A percentile compares a stretch with the other conserved stretches of the same genome.
These are phyloP conservation scores for Pontederia paniculata DNA, from an alignment of 176 grass and related monocot genomes.

Conservation along the genomic window DNA sequence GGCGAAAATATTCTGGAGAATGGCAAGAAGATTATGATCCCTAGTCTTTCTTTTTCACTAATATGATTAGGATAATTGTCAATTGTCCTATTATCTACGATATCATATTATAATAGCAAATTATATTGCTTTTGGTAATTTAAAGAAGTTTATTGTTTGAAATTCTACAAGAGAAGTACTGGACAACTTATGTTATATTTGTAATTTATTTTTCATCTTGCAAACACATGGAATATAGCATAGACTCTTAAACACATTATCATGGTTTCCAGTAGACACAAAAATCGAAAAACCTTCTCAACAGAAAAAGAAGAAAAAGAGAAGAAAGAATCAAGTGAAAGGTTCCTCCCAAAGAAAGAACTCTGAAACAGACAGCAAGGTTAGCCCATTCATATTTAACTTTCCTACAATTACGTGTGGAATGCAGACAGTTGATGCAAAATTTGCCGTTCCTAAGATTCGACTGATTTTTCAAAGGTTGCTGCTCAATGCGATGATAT, in stretches of 20 bases:
- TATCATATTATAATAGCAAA: no score
- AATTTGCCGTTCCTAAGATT: background rate
- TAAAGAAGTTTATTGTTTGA: no score
- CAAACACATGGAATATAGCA: background rate
- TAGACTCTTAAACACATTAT: background rate
- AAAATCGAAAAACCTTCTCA: background rate
- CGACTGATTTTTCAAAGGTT: background rate
- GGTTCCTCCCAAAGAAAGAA: background rate
- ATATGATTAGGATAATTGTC: no score
- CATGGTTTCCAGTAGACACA: background rate
- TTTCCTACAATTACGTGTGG: background rate
- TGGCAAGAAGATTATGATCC: no score
- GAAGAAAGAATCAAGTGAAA: background rate
- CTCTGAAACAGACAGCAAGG: background rate
- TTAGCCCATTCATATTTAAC: background rate
- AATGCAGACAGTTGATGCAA: background rate
- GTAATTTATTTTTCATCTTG: no score
- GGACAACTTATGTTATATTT: no score
- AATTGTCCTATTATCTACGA: no score
- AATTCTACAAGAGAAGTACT: no score
- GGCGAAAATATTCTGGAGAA: no score
- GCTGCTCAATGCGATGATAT: background rate
- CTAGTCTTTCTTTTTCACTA: no score
- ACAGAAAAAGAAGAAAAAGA: slow-evolving; percentile 6
- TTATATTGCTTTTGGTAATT: no score